Base-by-base conservation (phyloP, 176 grass and related monocot species). In the Avena atlantica region DNA sequence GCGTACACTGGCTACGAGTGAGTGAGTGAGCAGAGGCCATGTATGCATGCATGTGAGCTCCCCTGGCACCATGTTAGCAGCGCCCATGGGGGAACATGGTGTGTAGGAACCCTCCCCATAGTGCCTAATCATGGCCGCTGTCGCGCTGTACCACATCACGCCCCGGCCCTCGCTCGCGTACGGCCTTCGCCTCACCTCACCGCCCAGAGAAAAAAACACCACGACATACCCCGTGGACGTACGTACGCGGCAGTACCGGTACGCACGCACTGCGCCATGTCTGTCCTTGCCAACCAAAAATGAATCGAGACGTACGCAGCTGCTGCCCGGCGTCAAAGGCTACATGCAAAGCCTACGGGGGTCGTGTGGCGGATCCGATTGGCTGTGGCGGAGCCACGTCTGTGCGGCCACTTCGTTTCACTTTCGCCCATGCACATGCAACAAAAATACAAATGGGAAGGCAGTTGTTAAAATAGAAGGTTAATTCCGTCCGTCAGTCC, bases 61-160 rank as follows among this genome's bases (percentile, higher is more conserved):
- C 24, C 48, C 49, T 76, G 74, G 74, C 74, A 76, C 23, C 74
- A 76, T 76, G 74, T 76, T 76, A 31, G 74, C 25, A 55, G 8
- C 74, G 74, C 49, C 74, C 74, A 76, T 55, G 74, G 53, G 74
- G 11, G 49, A 29, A 76, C 74, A 76, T 76, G 74, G 74, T 15
- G 55, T 77, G 74, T 55, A 77, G 74, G 50, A 77, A 76, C 10
- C 3, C 73, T 2, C 23, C 11, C 13, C 74, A 48, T 74, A 7
- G 12, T 25, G 55, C 56, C 78, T 65, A 67, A 81, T 81, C 79
- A 81, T 81, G 61, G 4, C 79, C 23, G 11, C 11, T 6, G 61
- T 48, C 44, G 23, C 24, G 61, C 60, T 67, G 79, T 61, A 19
- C n/a, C 8, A 8, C 31, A 34, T 37, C 66, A 36, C 66, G 34